A percentile compares a stretch with the other conserved stretches of the same genome.
These are phyloP conservation scores for Aspergillus asperescens DNA, from an alignment of 495 filamentous ascomycete genomes.

Conservation along the genomic window DNA sequence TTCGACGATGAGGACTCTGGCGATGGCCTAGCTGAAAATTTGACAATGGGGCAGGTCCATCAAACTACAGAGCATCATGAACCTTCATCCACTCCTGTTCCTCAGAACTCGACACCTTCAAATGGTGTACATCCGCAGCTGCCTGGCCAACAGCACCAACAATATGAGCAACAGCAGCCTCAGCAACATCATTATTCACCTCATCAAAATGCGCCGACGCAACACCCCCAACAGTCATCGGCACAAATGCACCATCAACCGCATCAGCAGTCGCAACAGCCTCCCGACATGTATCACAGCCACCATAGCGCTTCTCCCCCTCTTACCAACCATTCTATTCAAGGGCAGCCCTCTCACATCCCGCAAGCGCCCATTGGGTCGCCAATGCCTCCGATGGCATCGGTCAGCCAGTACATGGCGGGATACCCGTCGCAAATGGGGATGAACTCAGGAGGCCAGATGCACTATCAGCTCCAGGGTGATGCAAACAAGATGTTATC, in stretches of 20 bases:
- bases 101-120: constrained; percentile 22
- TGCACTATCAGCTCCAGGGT: constrained; percentile 38
- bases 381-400: constrained; percentile 42
- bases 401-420: constrained; percentile 43
- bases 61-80: constrained; percentile 17
- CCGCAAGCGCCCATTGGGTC: constrained; percentile 44
- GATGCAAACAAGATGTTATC: constrained; percentile 61
- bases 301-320: constrained; percentile 22
- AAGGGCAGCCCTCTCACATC: constrained; percentile 35
- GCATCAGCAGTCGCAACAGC: constrained; percentile 33
- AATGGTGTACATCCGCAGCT: constrained; percentile 32
- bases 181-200: constrained; percentile 14
- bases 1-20: constrained; percentile 35
- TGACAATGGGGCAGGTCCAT: constrained; percentile 16
- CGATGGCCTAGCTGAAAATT: constrained; percentile 4
- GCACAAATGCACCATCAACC: constrained; percentile 30
- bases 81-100: constrained; percentile 8
- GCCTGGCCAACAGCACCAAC: constrained; percentile 12
- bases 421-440: constrained; percentile 37
- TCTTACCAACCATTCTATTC: constrained; percentile 24
- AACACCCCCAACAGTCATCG: constrained; percentile 21
- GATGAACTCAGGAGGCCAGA: constrained; percentile 37
- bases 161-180: constrained; percentile 16
- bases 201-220: constrained; percentile 10
- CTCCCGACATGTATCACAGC: constrained; percentile 35